Base-by-base conservation (phyloP, 169 alveolate species). In the Ichthyophthirius multifiliis region DNA sequence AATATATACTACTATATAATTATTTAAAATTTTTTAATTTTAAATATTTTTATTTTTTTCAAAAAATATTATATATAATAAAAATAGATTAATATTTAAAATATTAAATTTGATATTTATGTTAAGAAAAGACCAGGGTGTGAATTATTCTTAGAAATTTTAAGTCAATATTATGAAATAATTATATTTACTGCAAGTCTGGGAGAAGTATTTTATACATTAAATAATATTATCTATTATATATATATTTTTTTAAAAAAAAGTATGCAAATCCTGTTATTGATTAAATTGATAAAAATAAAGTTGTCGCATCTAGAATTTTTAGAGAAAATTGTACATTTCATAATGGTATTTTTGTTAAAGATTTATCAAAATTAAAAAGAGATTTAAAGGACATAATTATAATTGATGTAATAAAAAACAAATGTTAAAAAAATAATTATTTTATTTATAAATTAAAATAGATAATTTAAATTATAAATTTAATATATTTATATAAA, bases 361-460 rank as follows among this genome's bases (percentile, higher is more conserved):
- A 97, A 79, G 98, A 97, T 65, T 76, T 96, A 63, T 76, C 92
- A 5, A 90, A 83, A 48, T 75, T 96, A 15, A 97, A 97, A n/a
- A 90, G 99, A 64, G 92, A 91, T 27, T 83, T 96, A 48, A 86
- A 92, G 37, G 96, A 95, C 34, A 87, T 96, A 13, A 91, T 97
- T 18, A 92, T 96, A 18, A 83, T 97, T 47, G 99, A 97, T 78
- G 89, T 74, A 77, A 32, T 9, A 32, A 23, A 4, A 0, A 31
- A n/a, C n/a, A n/a, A n/a, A n/a, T n/a, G n/a, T n/a, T n/a, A n/a
- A n/a, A n/a, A n/a, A n/a, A n/a, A n/a, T n/a, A n/a, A n/a, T n/a
- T n/a, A n/a, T n/a, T n/a, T n/a, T n/a, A n/a, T n/a, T n/a, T n/a
- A n/a, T n/a, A n/a, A n/a, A n/a, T n/a, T n/a, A n/a, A n/a, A n/a